phyloP scores from a whole-genome alignment of 176 grass and related monocot genomes.

The Oryza nivara region DNA sequence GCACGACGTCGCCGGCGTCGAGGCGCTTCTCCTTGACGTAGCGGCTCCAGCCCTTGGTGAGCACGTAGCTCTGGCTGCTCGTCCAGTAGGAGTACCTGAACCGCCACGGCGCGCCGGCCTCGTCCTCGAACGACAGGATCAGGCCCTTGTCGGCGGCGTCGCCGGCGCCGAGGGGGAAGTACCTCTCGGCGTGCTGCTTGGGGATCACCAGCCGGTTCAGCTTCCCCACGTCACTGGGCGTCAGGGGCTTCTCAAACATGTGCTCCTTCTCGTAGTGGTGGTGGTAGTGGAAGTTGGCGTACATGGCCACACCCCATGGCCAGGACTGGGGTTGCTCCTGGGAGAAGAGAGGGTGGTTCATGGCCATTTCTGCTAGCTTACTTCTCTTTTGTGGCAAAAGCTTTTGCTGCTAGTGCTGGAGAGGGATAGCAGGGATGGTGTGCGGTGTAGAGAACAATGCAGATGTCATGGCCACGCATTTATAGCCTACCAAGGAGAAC shows the following conservation, averaged over 20 bases:
- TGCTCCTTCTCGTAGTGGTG: constrained; percentile 72
- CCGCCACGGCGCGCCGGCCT: constrained; percentile 74
- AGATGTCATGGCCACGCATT: constrained; percentile 74
- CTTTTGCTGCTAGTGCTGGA: constrained; percentile 23
- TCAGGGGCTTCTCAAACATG: constrained; percentile 87
- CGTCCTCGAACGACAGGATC: constrained; percentile 81
- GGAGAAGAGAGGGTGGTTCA: constrained; percentile 57
- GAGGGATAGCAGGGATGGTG: constrained; percentile 54
- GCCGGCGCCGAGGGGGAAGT: constrained; percentile 64
- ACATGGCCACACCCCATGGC: constrained; percentile 74
- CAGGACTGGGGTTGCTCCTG: constrained; percentile 63
- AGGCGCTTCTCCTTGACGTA: constrained; percentile 97
- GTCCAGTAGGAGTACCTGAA: constrained; percentile 99
- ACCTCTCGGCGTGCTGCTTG: constrained; percentile 89
- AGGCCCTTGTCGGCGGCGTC: constrained; percentile 80
- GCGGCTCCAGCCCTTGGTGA: constrained; percentile 97
- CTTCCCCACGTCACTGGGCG: constrained; percentile 89
- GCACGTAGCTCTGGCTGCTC: constrained; percentile 98
- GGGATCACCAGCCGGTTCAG: constrained; percentile 93
- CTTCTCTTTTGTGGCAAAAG: constrained; percentile 43
- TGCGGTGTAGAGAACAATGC: constrained; percentile 68
- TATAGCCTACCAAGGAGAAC: constrained; percentile 75
- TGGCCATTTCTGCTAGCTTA: constrained; percentile 54
- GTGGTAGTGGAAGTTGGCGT: constrained; percentile 65
- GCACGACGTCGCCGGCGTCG: constrained; percentile 74